These are phyloP conservation scores for Euphorbia corollata DNA, from an alignment of 441 rosid species.

Conservation along the genomic window DNA sequence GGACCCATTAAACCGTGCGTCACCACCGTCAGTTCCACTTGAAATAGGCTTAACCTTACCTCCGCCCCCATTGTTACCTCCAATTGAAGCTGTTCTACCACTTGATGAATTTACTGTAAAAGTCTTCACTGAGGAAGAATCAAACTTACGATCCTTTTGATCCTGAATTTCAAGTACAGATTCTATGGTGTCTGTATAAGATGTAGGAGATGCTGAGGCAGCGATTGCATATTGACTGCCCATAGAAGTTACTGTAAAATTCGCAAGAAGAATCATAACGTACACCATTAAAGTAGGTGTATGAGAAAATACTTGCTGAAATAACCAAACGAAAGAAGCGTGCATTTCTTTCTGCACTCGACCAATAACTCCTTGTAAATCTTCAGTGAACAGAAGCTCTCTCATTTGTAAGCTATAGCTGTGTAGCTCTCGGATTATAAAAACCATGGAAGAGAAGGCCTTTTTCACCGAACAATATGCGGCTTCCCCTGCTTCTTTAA, in stretches of 20 bases:
- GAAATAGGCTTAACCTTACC: conserved; percentile 47
- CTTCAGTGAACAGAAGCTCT: conserved; percentile 54
- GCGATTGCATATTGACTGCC: conserved; percentile 48
- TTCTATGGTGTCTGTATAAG: conserved; percentile 25
- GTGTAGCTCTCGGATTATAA: conserved; percentile 74
- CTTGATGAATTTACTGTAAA: conserved; percentile 39
- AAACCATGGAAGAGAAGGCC: conserved; percentile 90
- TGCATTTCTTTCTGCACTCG: conserved; percentile 73
- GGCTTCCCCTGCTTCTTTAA: conserved; percentile 52
- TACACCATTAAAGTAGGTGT: conserved; percentile 86
- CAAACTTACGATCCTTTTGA: conserved; percentile 26
- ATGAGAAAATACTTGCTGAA: conserved; percentile 81
- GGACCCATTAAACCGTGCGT: conserved; percentile 39
- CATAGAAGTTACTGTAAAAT: conserved; percentile 66
- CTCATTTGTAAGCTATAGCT: conserved; percentile 67
- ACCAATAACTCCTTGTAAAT: conserved; percentile 57
- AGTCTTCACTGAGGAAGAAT: conserved; percentile 32
- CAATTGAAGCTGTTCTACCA: conserved; percentile 39
- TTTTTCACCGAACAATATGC: conserved; percentile 65
- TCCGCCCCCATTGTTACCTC: conserved; percentile 56
- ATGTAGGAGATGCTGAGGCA: conserved; percentile 23
- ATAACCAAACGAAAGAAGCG: conserved; percentile 85
- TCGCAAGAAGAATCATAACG: conserved; percentile 78
- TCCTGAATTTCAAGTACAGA: conserved; percentile 21
- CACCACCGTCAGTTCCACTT: conserved; percentile 71